These are phyloP conservation scores for Lachnellula subtilissima DNA, from an alignment of 2,329 filamentous ascomycete species.

Conservation along the genomic window DNA sequence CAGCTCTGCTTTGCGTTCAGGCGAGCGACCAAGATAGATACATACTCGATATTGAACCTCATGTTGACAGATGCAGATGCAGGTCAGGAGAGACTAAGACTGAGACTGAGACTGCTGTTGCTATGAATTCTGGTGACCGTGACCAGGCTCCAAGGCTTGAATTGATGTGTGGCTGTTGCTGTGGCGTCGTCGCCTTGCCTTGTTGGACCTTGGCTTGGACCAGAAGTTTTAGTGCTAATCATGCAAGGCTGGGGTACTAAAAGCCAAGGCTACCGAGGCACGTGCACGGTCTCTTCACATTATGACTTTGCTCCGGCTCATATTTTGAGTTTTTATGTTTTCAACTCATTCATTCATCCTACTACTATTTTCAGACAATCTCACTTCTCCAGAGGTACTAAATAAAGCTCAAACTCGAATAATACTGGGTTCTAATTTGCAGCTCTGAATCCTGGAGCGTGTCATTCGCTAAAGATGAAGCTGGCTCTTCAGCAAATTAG, in stretches of 20 bases:
- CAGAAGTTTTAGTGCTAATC: neutral
- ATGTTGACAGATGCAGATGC: conserved; percentile 43
- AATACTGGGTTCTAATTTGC: too few species aligned
- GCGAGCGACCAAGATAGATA: neutral
- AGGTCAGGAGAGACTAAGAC: neutral
- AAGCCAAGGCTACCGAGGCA: neutral
- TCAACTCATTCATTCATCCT: too few species aligned
- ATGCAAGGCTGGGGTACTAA: neutral
- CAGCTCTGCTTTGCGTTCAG: conserved; percentile 13
- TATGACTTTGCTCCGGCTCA: too few species aligned
- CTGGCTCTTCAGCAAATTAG: too few species aligned
- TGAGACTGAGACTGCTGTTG: neutral
- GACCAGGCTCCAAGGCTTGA: neutral
- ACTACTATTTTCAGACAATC: too few species aligned
- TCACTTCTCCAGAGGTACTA: too few species aligned
- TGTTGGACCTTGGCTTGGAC: too few species aligned
- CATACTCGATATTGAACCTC: conserved; percentile 74
- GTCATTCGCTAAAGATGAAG: too few species aligned
- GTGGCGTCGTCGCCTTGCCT: neutral
- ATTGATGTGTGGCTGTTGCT: neutral
- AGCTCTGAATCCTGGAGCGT: too few species aligned
- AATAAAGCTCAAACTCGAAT: too few species aligned
- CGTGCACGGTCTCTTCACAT: too few species aligned
- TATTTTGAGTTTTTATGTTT: too few species aligned
- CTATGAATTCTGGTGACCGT: neutral